Conservation (phyloP, 805 yeast species). For the Yarrowia sp. region DNA sequence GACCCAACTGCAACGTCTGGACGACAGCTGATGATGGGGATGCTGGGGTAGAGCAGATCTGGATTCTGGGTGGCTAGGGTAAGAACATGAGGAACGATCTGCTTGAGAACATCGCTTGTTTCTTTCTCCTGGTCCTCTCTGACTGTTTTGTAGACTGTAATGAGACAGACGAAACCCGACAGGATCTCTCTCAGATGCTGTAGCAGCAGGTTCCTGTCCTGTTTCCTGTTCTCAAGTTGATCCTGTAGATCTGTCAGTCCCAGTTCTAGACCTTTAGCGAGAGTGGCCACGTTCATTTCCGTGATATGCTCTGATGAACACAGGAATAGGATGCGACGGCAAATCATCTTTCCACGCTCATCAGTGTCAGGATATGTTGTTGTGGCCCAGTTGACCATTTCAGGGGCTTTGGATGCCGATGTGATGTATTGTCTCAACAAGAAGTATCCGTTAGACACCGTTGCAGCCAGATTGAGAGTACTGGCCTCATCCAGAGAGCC, state of each 20-base stretch:
- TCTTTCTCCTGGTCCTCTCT: constrained; percentile 3
- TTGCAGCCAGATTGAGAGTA: constrained; percentile 1
- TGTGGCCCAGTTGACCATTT: constrained; percentile 13
- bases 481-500: not conserved
- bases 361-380: not conserved
- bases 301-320: not conserved
- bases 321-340: constrained; percentile 12
- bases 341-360: not conserved
- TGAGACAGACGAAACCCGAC: constrained; percentile 17
- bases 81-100: not conserved
- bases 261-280: not conserved
- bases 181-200: not conserved
- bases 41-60: not conserved
- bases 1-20: constrained; percentile 1
- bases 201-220: not conserved
- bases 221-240: not conserved
- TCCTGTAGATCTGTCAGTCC: constrained; percentile 1
- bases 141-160: constrained; percentile 4
- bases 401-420: not conserved
- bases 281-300: not conserved
- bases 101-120: not conserved
- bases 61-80: constrained; percentile 7
- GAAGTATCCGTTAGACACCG: constrained; percentile 14
- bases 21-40: constrained; percentile 14
- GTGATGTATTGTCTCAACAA: not conserved